Percentiles rank a stretch among this genome's conserved stretches.
Evolutionary conservation across 2,329 filamentous ascomycete genomes (phyloP).

Genomic region (Fusarium hostae): DNA sequence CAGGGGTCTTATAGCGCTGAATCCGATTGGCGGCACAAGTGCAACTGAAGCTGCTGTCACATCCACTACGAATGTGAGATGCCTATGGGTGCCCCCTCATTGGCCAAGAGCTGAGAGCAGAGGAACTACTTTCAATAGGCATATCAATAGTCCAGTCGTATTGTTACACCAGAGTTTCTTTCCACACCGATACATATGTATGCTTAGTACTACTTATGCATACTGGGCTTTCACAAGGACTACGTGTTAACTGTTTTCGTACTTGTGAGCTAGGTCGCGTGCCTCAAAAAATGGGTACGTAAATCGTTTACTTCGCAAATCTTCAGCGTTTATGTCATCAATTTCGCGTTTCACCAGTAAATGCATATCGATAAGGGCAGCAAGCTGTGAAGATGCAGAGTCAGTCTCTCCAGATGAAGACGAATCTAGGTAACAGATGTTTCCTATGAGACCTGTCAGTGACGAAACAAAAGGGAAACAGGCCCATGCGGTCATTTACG

Average conservation of each 20-base stretch:
- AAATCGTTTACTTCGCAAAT: not conserved
- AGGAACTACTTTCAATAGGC: not conserved
- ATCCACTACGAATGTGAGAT: not conserved
- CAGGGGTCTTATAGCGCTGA: not conserved
- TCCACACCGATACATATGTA: not conserved
- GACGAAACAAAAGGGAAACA: not conserved
- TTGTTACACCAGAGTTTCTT: not conserved
- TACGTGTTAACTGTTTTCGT: accelerated
- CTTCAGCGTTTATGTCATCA: not conserved
- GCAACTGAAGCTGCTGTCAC: not conserved
- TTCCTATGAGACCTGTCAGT: accelerated
- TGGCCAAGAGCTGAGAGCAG: not conserved
- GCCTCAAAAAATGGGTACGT: accelerated
- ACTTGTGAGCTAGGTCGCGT: not conserved
- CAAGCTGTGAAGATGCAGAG: not conserved
- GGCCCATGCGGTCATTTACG: accelerated
- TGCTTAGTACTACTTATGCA: not conserved
- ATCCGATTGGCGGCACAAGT: not conserved
- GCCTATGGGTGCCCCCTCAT: not conserved
- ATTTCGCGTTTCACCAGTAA: not conserved
- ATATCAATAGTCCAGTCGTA: not conserved
- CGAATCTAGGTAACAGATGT: not conserved
- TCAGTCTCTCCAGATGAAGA: accelerated
- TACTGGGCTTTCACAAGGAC: not conserved
- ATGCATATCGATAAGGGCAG: not conserved